Base-by-base conservation (phyloP, 1,284 basidiomycete genomes). In the Boletus mariae region DNA sequence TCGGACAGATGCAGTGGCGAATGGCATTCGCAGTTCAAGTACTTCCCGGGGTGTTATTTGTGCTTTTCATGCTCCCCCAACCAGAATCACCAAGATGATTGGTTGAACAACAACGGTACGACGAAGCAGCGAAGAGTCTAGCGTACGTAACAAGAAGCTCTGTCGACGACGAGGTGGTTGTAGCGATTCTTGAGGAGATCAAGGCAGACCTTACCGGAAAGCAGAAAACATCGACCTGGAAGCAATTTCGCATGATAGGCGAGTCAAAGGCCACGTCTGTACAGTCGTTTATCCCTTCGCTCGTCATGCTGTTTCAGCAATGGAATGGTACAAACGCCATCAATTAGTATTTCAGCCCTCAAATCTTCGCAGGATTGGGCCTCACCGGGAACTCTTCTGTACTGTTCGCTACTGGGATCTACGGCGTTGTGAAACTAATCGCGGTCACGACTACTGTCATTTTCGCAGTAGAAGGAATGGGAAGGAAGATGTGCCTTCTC, bases 1-100 rank as follows among this genome's bases (percentile, higher is more conserved):
- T 57, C 5, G 70, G 67, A 11, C 62, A 75, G 47, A 66, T 71
- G 64, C 78, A 80, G 57, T 84, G 80, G 82, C 72, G 79, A 8
- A 73, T 84, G 51, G 82, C 82, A 2, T 78, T 83, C 57, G 76
- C 75, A 23, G 56, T 81, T 15, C 82, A 83, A 59, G 63, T 82
- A 46, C 59, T 84, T 37, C 82, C 82, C 4, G 80, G 79, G 8
- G 64, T 78, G 8, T 52, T 82, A 0, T 79, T 80, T 61, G 60
- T 76, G 5, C 47, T 78, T 46, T 68, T 72, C 7, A 78, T 81
- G 70, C 52, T 76, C 31, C 77, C 78, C 56, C 76, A 81, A 56
- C 77, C 77, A 12, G 84, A 85, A 57, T 80, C 81, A 2, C 82
- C 82, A 2, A 75, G 84, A 6, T 86, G 82, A 80, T 71, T 85